These are phyloP conservation scores for Fusarium decemcellulare DNA, from an alignment of 2,329 filamentous ascomycete species.

Conservation along the genomic window DNA sequence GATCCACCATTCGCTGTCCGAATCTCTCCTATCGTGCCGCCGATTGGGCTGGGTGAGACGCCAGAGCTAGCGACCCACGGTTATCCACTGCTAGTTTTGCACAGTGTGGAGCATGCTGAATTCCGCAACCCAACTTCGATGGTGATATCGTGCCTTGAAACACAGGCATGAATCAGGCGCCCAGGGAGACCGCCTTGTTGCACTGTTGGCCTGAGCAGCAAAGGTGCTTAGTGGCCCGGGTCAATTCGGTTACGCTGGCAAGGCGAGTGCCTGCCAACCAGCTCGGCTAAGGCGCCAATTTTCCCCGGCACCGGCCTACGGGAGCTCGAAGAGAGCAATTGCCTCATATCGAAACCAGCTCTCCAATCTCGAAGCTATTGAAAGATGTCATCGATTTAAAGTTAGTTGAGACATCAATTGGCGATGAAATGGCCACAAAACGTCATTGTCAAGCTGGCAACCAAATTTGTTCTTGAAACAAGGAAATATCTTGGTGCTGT, in stretches of 20 bases:
- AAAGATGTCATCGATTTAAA: conserved; percentile 37
- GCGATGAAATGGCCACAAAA: conserved; percentile 7
- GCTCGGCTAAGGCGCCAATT: conserved; percentile 44
- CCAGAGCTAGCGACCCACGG: conserved; percentile 38
- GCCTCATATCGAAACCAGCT: conserved; percentile 42
- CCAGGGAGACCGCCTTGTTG: conserved; percentile 34
- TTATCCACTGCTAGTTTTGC: conserved; percentile 48
- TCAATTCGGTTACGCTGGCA: conserved; percentile 47
- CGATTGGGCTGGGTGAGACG: conserved; percentile 41
- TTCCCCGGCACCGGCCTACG: conserved; percentile 48
- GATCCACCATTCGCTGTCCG: conserved; percentile 38
- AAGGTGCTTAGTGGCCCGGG: conserved; percentile 35
- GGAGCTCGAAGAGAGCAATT: conserved; percentile 48
- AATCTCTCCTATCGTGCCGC: conserved; percentile 22
- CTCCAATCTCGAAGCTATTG: conserved; percentile 22
- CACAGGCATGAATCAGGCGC: conserved; percentile 43
- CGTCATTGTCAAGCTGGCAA: conserved; percentile 20
- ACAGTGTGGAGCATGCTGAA: conserved; percentile 49
- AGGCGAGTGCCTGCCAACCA: conserved; percentile 40
- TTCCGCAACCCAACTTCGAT: conserved; percentile 31
- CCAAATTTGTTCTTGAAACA: conserved; percentile 33
- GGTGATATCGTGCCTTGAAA: conserved; percentile 45
- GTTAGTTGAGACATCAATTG: conserved; percentile 39
- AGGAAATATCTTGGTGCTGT: conserved; percentile 50
- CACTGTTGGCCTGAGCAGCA: conserved; percentile 12